Conservation (phyloP, 495 filamentous ascomycete genomes). For the Amniculicola lignicola region DNA sequence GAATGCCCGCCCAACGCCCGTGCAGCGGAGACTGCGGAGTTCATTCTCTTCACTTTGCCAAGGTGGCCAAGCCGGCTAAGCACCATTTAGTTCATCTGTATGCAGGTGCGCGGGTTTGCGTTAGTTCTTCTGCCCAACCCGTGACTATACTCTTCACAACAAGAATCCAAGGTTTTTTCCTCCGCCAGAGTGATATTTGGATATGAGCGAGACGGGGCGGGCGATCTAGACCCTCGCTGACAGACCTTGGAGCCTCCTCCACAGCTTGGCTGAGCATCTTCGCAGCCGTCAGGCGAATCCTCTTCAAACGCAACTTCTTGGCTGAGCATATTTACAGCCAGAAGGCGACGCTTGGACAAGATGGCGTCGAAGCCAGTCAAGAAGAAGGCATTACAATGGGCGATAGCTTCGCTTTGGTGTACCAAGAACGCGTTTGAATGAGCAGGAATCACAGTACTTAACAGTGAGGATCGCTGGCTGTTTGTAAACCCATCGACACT, state of each 20-base stretch:
- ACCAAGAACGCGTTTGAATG: background rate
- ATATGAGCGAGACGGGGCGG: background rate
- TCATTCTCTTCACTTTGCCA: background rate
- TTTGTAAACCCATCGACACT: background rate
- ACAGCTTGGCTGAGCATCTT: no score
- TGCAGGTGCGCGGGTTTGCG: conserved; percentile 8
- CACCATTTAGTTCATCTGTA: background rate
- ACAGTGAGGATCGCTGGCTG: background rate
- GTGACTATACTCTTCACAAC: background rate
- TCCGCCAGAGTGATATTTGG: no score
- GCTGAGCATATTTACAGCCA: conserved; percentile 12
- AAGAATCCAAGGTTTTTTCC: background rate
- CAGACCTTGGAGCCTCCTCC: background rate
- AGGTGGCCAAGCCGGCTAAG: conserved; percentile 1
- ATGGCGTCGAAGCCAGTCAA: background rate
- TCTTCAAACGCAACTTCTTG: background rate
- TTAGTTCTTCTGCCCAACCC: background rate
- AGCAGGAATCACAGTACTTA: background rate
- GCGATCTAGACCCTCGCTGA: background rate
- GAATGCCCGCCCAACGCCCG: no score
- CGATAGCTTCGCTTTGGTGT: background rate
- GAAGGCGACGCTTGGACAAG: background rate
- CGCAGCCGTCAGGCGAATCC: background rate
- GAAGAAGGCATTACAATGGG: background rate
- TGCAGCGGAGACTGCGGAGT: background rate